Evolutionary conservation across 257 asterid genomes (phyloP).

Genomic region (Paraleonurus japonicus): DNA sequence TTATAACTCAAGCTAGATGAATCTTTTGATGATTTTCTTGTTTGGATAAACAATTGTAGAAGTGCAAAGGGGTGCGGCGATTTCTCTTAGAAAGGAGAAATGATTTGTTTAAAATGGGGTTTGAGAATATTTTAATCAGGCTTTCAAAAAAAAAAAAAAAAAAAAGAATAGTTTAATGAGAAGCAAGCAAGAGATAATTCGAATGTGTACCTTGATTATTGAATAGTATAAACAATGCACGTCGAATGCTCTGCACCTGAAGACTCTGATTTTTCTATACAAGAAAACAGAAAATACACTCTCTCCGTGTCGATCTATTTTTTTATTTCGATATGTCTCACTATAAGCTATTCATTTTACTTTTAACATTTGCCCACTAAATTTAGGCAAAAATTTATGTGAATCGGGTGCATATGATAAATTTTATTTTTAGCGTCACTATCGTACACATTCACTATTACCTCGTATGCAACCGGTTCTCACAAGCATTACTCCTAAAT

Average conservation of each 20-base stretch:
- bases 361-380: no score
- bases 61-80: conserved; percentile 10
- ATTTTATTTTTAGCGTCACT: no score
- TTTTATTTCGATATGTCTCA: no score
- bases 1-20: conserved; percentile 3
- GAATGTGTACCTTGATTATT: conserved; percentile 22
- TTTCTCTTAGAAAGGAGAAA: background rate
- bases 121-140: conserved; percentile 13
- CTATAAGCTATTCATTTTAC: no score
- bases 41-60: background rate
- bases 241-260: conserved; percentile 11
- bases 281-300: background rate
- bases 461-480: no score
- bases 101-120: background rate
- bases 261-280: conserved; percentile 3
- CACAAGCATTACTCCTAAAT: no score
- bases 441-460: no score
- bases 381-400: no score
- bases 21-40: conserved; percentile 26
- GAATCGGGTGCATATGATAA: no score
- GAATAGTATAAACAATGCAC: background rate
- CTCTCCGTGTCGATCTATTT: no score
- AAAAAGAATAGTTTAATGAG: conserved; percentile 17
- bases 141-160: no score
- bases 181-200: background rate